Base-by-base conservation (phyloP, 1,284 basidiomycete species). In the Pholiota adiposa region DNA sequence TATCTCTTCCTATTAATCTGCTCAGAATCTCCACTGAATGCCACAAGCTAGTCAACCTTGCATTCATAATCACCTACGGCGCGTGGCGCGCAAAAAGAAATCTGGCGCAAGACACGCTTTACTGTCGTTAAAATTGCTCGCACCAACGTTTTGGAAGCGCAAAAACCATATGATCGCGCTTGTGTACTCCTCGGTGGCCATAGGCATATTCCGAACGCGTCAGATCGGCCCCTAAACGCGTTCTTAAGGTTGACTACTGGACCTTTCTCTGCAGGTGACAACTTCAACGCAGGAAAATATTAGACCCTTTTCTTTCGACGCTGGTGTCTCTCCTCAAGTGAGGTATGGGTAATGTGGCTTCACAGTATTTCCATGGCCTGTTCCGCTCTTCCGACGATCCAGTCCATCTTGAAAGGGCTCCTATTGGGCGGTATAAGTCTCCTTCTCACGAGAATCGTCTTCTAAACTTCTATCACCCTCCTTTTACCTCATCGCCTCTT, bases 401-500 rank as follows among this genome's bases (percentile, higher is more conserved):
- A 63, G 61, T 59, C 63, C 58, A 50, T 36, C 18, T 59, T 54
- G 33, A 56, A 62, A 58, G 40, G 46, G 46, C 63, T 61, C 63
- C 63, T 63, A 65, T 65, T 57, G 54, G 53, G 34, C 36, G 16
- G 19, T 65, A 65, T 57, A 63, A 59, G 44, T 40, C 31, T 27
- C 36, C 12, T 33, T 51, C 53, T 36, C 38, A 48, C 50, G 31
- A 57, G 56, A 63, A 58, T 51, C 50, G 25, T 31, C 31, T 19
- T 14, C 18, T 18, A 31, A 29, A 54, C 59, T 62, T 63, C 60
- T 33, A 59, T 65, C 59, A 58, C 16, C 27, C 36, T 50, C 33
- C 14, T 33, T 63, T 65, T 62, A 61, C 58, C 51, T 63, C 57
- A 61, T 56, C 43, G 52, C 34, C 44, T 7, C n/a, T 19, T 31